A percentile compares a stretch with the other conserved stretches of the same genome.
phyloP scores from a whole-genome alignment of 2,329 filamentous ascomycete genomes.

The Fusarium pseudocircinatum region DNA sequence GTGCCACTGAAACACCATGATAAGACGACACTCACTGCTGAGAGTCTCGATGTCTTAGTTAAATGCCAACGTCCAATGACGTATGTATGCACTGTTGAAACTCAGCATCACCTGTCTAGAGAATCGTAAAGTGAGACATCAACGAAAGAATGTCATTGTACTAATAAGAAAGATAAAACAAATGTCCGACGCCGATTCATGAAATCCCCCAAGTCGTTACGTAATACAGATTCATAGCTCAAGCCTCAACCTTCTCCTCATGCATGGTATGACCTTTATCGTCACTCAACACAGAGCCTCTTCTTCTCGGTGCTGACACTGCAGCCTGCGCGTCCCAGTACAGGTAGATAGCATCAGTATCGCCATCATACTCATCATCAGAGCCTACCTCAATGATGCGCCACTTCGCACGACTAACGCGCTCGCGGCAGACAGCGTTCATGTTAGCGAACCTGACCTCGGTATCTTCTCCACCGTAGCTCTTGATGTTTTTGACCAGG shows the following conservation, averaged over 20 bases:
- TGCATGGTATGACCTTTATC: constrained; percentile 23
- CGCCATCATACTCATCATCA: constrained; percentile 5
- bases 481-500: constrained; percentile 57
- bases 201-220: neutral
- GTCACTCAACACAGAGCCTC: constrained; percentile 17
- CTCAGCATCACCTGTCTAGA: too few species aligned
- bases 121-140: rapidly evolving
- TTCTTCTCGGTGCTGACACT: constrained; percentile 28
- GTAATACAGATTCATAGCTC: too few species aligned
- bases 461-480: constrained; percentile 58
- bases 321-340: constrained; percentile 34
- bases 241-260: constrained; percentile 32
- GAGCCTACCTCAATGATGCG: constrained; percentile 19
- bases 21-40: neutral
- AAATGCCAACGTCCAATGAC: too few species aligned
- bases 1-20: neutral
- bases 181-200: neutral
- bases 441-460: constrained; percentile 61
- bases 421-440: constrained; percentile 51
- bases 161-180: neutral
- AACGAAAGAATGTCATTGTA: neutral
- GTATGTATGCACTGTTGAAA: too few species aligned
- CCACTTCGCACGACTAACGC: constrained; percentile 54
- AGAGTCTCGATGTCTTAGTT: too few species aligned
- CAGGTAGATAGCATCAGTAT: constrained; percentile 9